Percentiles rank a stretch among this genome's conserved stretches.
Conservation (phyloP, 257 asterid genomes). For the Penstemon eatonii region DNA sequence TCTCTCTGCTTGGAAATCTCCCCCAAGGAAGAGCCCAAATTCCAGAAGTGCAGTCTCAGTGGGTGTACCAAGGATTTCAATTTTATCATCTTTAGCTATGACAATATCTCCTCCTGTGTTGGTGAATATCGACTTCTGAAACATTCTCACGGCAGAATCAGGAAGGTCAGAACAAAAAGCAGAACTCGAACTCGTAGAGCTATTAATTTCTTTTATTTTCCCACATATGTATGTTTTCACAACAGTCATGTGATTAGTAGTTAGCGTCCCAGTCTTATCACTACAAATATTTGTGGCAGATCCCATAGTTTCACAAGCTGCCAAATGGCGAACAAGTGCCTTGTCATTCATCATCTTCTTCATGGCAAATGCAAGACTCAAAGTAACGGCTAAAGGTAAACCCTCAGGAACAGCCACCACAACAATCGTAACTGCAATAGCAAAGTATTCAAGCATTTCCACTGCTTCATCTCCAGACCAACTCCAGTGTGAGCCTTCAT, state of each 20-base stretch:
- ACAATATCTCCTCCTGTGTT: slow-evolving; percentile 92
- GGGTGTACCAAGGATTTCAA: slow-evolving; percentile 77
- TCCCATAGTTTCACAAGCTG: slow-evolving; percentile 98
- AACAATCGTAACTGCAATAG: slow-evolving; percentile 93
- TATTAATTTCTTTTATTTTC: slow-evolving; percentile 45
- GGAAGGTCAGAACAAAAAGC: slow-evolving; percentile 56
- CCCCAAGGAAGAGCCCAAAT: slow-evolving; percentile 78
- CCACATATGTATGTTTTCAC: slow-evolving; percentile 72
- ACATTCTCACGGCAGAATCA: slow-evolving; percentile 44
- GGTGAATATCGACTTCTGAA: slow-evolving; percentile 65
- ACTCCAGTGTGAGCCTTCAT: slow-evolving; percentile 53
- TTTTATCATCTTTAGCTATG: slow-evolving; percentile 45
- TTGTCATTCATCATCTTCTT: slow-evolving; percentile 95
- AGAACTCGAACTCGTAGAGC: slow-evolving; percentile 37
- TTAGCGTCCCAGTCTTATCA: slow-evolving; percentile 92
- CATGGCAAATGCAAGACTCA: slow-evolving; percentile 96
- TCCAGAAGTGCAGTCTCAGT: slow-evolving; percentile 86
- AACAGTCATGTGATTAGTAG: slow-evolving; percentile 85
- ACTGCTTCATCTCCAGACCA: slow-evolving; percentile 77
- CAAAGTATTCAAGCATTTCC: slow-evolving; percentile 84
- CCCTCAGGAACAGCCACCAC: slow-evolving; percentile 99
- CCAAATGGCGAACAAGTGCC: slow-evolving; percentile 88
- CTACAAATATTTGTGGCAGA: slow-evolving; percentile 92
- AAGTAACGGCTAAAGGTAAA: slow-evolving; percentile 86
- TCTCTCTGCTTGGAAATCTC: slow-evolving; percentile 63